These are phyloP conservation scores for Tolypocladium album DNA, from an alignment of 2,329 filamentous ascomycete species.

Conservation along the genomic window DNA sequence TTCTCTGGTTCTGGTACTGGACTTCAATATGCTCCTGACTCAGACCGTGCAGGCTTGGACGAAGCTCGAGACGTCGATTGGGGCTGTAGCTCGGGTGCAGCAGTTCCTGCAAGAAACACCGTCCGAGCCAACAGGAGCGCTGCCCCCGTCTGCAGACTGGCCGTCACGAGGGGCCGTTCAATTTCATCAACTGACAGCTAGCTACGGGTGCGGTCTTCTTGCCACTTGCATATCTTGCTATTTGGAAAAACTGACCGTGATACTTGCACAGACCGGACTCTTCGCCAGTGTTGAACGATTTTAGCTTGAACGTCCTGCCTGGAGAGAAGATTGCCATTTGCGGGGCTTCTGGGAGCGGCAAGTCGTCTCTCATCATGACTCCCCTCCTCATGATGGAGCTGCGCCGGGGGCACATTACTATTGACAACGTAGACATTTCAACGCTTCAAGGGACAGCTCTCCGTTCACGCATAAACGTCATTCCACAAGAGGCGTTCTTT, in stretches of 20 bases:
- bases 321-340: constrained; percentile 29
- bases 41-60: constrained; percentile 21
- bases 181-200: constrained; percentile 16
- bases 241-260: neutral
- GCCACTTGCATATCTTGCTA: neutral
- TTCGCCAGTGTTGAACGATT: constrained; percentile 12
- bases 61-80: constrained; percentile 19
- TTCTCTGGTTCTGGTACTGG: constrained; percentile 14
- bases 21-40: constrained; percentile 15
- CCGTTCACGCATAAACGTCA: constrained; percentile 23
- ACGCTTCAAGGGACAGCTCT: constrained; percentile 10
- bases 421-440: constrained; percentile 31
- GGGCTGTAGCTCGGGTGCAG: constrained; percentile 23
- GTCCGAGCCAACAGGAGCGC: constrained; percentile 3
- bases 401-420: constrained; percentile 25
- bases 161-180: constrained; percentile 17
- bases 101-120: constrained; percentile 17
- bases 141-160: constrained; percentile 14
- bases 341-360: constrained; percentile 31
- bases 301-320: constrained; percentile 16
- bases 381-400: constrained; percentile 36
- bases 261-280: neutral
- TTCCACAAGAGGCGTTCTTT: constrained; percentile 42
- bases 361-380: constrained; percentile 26
- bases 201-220: constrained; percentile 9